These are phyloP conservation scores for Cladophialophora chaetospira DNA, from an alignment of 2,329 filamentous ascomycete species.

Conservation along the genomic window DNA sequence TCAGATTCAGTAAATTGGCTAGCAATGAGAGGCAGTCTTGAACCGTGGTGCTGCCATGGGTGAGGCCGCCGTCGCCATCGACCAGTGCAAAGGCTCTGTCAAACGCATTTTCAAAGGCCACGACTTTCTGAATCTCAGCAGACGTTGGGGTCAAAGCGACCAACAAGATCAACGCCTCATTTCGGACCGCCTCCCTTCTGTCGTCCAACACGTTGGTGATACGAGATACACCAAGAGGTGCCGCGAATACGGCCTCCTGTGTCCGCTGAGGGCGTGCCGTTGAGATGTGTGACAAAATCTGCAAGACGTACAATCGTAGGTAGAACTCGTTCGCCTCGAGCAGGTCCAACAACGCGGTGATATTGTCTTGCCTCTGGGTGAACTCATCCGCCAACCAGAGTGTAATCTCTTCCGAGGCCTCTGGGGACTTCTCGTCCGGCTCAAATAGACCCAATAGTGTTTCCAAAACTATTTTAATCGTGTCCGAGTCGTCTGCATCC, in stretches of 20 bases:
- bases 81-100: conserved; percentile 83
- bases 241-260: conserved; percentile 89
- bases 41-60: conserved; percentile 79
- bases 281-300: conserved; percentile 84
- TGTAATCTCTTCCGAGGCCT: conserved; percentile 83
- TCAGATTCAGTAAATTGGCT: conserved; percentile 83
- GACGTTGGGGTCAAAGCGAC: conserved; percentile 86
- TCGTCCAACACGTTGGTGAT: conserved; percentile 85
- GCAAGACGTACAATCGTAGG: conserved; percentile 84
- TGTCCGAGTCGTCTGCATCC: conserved; percentile 93
- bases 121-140: conserved; percentile 86
- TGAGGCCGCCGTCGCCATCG: conserved; percentile 75
- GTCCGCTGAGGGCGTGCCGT: conserved; percentile 85
- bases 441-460: conserved; percentile 92
- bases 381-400: conserved; percentile 98
- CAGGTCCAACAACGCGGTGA: conserved; percentile 84
- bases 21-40: conserved; percentile 92
- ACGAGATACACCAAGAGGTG: conserved; percentile 82
- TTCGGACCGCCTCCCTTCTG: conserved; percentile 79
- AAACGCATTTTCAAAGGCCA: conserved; percentile 93
- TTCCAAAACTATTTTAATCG: conserved; percentile 91
- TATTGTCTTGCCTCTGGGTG: conserved; percentile 96
- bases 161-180: conserved; percentile 81
- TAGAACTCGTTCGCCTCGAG: conserved; percentile 87
- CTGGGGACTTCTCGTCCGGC: conserved; percentile 62